Percentiles rank a stretch among this genome's conserved stretches.
Conservation (phyloP, 2,329 filamentous ascomycete genomes). For the Monilinia fructigena region DNA sequence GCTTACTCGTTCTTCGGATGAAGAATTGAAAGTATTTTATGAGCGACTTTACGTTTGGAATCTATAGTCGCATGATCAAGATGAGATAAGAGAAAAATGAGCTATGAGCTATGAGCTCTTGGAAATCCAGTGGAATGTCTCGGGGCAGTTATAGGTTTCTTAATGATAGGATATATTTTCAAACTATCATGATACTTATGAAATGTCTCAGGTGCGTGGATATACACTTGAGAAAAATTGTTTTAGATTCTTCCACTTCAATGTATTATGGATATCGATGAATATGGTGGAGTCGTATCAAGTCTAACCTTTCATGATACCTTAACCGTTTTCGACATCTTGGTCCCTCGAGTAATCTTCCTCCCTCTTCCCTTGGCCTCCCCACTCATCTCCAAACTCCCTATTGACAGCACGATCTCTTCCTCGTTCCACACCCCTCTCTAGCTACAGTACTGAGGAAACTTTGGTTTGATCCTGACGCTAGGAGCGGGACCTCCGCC, state of each 20-base stretch:
- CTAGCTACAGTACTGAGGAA: no score
- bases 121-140: conserved; percentile 7
- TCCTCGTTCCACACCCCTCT: no score
- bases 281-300: not conserved
- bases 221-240: not conserved
- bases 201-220: not conserved
- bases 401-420: no score
- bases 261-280: not conserved
- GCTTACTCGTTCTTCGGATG: not conserved
- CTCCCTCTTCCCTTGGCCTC: no score
- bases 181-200: conserved; percentile 4
- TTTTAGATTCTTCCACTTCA: not conserved
- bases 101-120: not conserved
- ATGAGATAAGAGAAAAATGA: conserved; percentile 14
- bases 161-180: conserved; percentile 20
- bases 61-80: not conserved
- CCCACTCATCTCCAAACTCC: no score
- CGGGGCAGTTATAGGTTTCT: conserved; percentile 11
- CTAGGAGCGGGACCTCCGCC: not conserved
- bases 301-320: conserved; percentile 8
- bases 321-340: not conserved
- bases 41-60: conserved; percentile 2
- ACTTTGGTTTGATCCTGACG: no score
- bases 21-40: conserved; percentile 8
- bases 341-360: not conserved